A percentile compares a stretch with the other conserved stretches of the same genome.
Conservation (phyloP, 169 alveolate species). For the Plasmodium cynomolgi region DNA sequence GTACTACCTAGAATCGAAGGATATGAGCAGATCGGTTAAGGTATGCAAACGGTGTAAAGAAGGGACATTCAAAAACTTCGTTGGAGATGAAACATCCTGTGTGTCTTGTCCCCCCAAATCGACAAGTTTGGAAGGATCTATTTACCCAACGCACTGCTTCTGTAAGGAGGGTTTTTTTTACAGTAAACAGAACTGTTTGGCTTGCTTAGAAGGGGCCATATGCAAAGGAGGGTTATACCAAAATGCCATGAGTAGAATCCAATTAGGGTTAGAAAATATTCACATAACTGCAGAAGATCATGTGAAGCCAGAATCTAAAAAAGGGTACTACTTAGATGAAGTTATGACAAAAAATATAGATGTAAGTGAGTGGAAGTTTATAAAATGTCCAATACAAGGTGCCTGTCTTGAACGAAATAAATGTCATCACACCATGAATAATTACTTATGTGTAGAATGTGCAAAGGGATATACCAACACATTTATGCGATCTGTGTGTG, state of each 20-base stretch:
- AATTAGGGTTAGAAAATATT: constrained; percentile 69
- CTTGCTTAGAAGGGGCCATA: constrained; percentile 87
- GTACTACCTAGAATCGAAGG: constrained; percentile 75
- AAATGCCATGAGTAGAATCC: constrained; percentile 30
- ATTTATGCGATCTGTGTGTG: constrained; percentile 83
- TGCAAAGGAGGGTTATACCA: constrained; percentile 86
- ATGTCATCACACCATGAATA: constrained; percentile 85
- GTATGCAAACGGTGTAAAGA: constrained; percentile 84
- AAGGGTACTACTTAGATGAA: constrained; percentile 86
- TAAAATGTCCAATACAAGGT: constrained; percentile 86
- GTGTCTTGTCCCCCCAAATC: constrained; percentile 87
- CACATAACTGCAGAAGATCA: constrained; percentile 80
- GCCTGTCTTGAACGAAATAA: constrained; percentile 84
- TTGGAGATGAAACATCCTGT: constrained; percentile 85
- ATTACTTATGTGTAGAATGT: constrained; percentile 88
- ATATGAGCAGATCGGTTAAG: constrained; percentile 50
- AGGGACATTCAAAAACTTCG: constrained; percentile 87
- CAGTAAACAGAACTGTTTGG: constrained; percentile 84
- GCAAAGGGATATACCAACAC: constrained; percentile 86
- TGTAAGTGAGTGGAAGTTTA: constrained; percentile 87
- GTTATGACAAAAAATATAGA: constrained; percentile 68
- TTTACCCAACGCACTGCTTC: constrained; percentile 86
- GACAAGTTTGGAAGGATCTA: constrained; percentile 85
- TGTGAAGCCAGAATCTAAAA: constrained; percentile 85
- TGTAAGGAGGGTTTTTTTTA: constrained; percentile 85